Base-by-base conservation (phyloP, 208 protist species). In the Trypanosomatidae sp. region DNA sequence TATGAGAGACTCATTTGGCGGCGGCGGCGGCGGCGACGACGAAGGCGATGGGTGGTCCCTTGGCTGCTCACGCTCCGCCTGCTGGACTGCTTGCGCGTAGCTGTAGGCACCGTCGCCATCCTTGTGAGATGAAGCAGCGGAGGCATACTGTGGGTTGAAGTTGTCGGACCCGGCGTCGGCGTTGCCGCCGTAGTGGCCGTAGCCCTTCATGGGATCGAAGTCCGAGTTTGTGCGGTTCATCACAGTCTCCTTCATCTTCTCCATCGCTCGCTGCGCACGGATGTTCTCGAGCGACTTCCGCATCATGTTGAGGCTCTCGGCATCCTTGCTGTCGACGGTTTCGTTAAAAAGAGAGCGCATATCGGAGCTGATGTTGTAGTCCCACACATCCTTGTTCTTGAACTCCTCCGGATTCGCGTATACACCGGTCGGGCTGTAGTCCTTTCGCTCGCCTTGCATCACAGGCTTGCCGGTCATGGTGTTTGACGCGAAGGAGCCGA, bases 251-350 rank as follows among this genome's bases (percentile, higher is more conserved):
- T 94, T 95, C 92, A 95, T 95, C 56, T 88, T 91, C 56, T 93
- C 87, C 84, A 91, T 94, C 28, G 83, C 85, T 1, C 89, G 83
- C 78, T 90, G 86, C 28, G 88, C 85, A 22, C 87, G 84, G 30
- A 95, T 93, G 76, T 92, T 95, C 77, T 97, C 90, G 25, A 97
- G 77, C 22, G 90, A 93, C 82, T 94, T 84, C 69, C 92, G 88
- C 85, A 95, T 86, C 85, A 86, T 89, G 80, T 94, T 93, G 28
- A 97, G 77, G 64, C 82, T 92, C 66, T 88, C 74, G 10, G 84
- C 88, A 60, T 97, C 90, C 77, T 95, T 90, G 68, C 85, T 82
- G 68, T 92, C 89, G 0, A 91, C 84, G 9, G 77, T 65, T 41
- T 86, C 80, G 66, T 94, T 84, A 68, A 95, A 96, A 6, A 95